phyloP scores from a whole-genome alignment of 805 yeast genomes.

The Maudiozyma serrabonitensis region DNA sequence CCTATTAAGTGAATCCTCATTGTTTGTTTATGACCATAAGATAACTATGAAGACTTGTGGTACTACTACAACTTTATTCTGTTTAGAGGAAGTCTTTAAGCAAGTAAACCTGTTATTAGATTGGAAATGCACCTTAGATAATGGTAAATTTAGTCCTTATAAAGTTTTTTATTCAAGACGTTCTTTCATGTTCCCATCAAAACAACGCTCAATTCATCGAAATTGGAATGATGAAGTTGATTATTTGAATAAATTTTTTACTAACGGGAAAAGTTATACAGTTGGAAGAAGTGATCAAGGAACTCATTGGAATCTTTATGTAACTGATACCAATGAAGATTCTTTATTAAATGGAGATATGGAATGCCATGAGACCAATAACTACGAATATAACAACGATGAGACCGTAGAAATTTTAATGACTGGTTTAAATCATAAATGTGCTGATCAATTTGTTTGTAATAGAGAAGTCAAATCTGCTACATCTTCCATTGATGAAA shows the following conservation, averaged over 20 bases:
- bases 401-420: conserved; percentile 83
- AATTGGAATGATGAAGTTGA: conserved; percentile 77
- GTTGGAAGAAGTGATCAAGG: conserved; percentile 66
- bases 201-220: conserved; percentile 70
- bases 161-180: conserved; percentile 84
- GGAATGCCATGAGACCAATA: conserved; percentile 2
- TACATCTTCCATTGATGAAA: conserved; percentile 3
- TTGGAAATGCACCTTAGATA: conserved; percentile 30
- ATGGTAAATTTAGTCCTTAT: conserved; percentile 34
- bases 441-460: conserved; percentile 51
- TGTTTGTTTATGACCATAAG: conserved; percentile 82
- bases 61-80: conserved; percentile 80
- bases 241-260: conserved; percentile 57
- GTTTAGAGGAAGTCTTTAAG: conserved; percentile 57
- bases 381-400: conserved; percentile 30
- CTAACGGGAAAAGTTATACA: conserved; percentile 53
- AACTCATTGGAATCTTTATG: conserved; percentile 87
- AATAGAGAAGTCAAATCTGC: conserved; percentile 28
- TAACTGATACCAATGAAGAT: conserved; percentile 38
- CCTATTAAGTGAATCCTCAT: conserved; percentile 76
- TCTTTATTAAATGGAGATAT: not conserved
- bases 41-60: conserved; percentile 91
- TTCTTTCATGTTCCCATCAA: conserved; percentile 84
- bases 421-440: conserved; percentile 64
- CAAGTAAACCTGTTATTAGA: conserved; percentile 34